Evolutionary conservation across 768 basidiomycete genomes (phyloP), one percentile per base, ranked within the genome.

Genomic region (Agrocybe praecox): DNA sequence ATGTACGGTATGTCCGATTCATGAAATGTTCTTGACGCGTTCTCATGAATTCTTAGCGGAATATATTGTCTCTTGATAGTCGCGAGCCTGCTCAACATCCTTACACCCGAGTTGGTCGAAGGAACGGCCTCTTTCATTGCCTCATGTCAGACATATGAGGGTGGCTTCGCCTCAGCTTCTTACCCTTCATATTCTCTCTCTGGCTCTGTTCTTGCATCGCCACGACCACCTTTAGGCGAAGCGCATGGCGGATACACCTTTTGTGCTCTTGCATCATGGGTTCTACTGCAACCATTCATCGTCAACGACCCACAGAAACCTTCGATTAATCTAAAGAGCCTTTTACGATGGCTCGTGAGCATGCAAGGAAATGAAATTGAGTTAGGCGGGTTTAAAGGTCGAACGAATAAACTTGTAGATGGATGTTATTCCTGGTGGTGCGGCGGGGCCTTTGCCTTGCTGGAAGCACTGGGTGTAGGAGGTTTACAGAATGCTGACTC

Each of bases 381-480:
- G 67, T 78, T 94, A 9, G 96, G 95, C 2, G 97, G 97, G 2
- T 98, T 99, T 74, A 82, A 81, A 53, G 97, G 97, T 0, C 78
- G 97, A 52, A 93, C 94, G 61, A 99, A 98, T 70, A 99, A 99
- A 71, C 82, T 99, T n/a, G 96, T 99, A 0, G 97, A 99, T 65
- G 97, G 96, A 4, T 99, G 97, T 72, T 99, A 99, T 72, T 88
- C 90, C n/a, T 99, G 97, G 97, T 99, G 96, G 97, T 92, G 94
- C 21, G 97, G 93, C 1, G 96, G 96, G 0, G 81, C 89, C 15
- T 92, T 97, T 67, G 79, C 83, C 0, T 74, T 98, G 8, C 73
- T 97, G 0, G 91, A 92, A 55, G 85, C 83, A 23, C 64, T 86
- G 0, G 78, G 79, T 12, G 69, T 79, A 53, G 78, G 65, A 17